Conservation (phyloP, 2,329 filamentous ascomycete species). For the Fusarium brevicatenulatum region DNA sequence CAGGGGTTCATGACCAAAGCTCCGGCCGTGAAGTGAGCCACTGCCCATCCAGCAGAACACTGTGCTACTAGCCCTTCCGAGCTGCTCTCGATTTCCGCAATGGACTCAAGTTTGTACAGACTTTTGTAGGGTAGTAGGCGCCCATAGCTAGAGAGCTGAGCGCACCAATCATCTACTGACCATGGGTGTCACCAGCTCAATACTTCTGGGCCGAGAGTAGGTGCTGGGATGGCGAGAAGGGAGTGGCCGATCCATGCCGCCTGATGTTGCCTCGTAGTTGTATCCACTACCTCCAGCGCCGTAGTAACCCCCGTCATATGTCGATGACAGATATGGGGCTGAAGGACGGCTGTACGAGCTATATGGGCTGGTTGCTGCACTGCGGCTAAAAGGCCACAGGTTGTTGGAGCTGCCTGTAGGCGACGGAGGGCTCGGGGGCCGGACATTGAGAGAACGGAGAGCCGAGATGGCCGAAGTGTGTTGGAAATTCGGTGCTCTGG, state of each 20-base stretch:
- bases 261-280: conserved; percentile 48
- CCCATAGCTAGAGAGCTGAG: not conserved
- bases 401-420: conserved; percentile 56
- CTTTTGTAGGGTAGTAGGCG: not conserved
- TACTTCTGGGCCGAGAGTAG: conserved; percentile 69
- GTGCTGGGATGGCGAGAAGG: conserved; percentile 64
- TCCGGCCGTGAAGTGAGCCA: conserved; percentile 24
- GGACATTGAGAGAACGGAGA: conserved; percentile 64
- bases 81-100: conserved; percentile 5
- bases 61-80: conserved; percentile 15
- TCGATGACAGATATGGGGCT: conserved; percentile 60
- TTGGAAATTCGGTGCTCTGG: conserved; percentile 47
- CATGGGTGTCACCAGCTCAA: conserved; percentile 71
- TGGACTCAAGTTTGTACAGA: conserved; percentile 10
- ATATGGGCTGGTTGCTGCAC: conserved; percentile 62
- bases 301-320: conserved; percentile 60
- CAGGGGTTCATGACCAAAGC: conserved; percentile 30
- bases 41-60: not conserved
- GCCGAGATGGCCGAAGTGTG: conserved; percentile 65
- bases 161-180: conserved; percentile 55
- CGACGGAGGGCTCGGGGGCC: conserved; percentile 66
- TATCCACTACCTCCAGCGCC: conserved; percentile 49
- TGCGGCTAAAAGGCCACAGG: conserved; percentile 66
- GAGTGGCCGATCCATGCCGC: conserved; percentile 63
- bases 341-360: conserved; percentile 60